Evolutionary conservation across 371 early-diverging fungal genomes (phyloP).

Genomic region (Mortierella polycephala): DNA sequence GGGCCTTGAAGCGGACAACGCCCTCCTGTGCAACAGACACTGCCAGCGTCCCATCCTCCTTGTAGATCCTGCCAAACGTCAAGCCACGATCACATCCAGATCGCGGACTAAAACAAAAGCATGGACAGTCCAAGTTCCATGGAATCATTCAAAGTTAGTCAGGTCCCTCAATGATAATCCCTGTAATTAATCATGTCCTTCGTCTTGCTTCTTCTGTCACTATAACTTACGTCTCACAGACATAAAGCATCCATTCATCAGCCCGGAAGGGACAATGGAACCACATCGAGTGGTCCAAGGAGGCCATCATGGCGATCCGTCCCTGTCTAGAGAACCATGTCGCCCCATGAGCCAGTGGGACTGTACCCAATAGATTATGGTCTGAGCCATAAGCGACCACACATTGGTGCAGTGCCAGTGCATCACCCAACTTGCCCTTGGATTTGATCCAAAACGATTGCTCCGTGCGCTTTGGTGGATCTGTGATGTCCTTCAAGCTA

Average conservation of each 20-base stretch:
- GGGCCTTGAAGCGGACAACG: constrained; percentile 60
- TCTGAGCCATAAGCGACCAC: constrained; percentile 63
- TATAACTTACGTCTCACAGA: constrained; percentile 43
- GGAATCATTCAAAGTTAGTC: neutral
- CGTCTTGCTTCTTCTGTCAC: neutral
- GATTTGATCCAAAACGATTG: constrained; percentile 78
- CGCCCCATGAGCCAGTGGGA: constrained; percentile 67
- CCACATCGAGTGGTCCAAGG: constrained; percentile 91
- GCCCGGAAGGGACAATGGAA: constrained; percentile 90
- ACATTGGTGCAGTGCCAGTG: constrained; percentile 73
- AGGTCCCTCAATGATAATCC: no score
- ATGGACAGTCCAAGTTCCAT: neutral
- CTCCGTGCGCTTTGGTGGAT: constrained; percentile 26
- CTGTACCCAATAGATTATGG: constrained; percentile 72
- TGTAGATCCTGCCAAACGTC: constrained; percentile 83
- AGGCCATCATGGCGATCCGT: constrained; percentile 77
- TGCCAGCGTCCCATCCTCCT: constrained; percentile 80
- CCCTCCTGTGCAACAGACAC: constrained; percentile 83
- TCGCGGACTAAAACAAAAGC: constrained; percentile 60
- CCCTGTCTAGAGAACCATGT: constrained; percentile 52
- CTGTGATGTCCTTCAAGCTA: constrained; percentile 30
- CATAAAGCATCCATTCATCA: constrained; percentile 81
- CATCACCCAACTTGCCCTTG: constrained; percentile 71
- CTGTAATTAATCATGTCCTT: no score
- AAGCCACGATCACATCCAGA: constrained; percentile 81